A percentile compares a stretch with the other conserved stretches of the same genome.
Evolutionary conservation across 75 land plant genomes (phyloP).

Genomic region (Cryptomeria japonica): DNA sequence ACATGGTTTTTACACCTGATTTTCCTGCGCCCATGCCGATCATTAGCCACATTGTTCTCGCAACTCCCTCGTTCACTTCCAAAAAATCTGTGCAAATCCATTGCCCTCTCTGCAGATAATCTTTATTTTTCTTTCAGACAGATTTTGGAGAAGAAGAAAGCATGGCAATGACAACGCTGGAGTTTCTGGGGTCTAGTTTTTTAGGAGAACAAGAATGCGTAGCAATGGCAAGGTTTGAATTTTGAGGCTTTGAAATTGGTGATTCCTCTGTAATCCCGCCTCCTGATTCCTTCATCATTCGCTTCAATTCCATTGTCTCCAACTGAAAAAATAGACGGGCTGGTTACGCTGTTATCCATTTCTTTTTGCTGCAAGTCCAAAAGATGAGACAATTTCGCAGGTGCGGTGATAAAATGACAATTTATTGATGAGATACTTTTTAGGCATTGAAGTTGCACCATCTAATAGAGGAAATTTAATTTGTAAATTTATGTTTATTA

Average conservation of each 20-base stretch:
- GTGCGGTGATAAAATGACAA: too few species aligned
- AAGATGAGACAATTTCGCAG: neutral
- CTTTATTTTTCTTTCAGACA: conserved; percentile 7
- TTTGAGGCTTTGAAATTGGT: neutral
- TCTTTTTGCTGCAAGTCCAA: neutral
- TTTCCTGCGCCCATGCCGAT: conserved; percentile 78
- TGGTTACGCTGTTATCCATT: too few species aligned
- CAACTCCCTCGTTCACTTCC: conserved; percentile 86
- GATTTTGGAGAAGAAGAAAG: neutral
- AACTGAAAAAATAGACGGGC: neutral
- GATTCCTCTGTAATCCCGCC: neutral
- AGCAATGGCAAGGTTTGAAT: neutral
- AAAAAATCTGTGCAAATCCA: conserved; percentile 83
- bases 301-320: neutral
- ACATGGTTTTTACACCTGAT: conserved; percentile 20
- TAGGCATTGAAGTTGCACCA: too few species aligned
- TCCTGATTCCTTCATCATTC: neutral
- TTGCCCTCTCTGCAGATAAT: conserved; percentile 74
- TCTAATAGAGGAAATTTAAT: too few species aligned
- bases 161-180: neutral
- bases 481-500: too few species aligned
- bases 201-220: too few species aligned
- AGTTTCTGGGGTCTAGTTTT: neutral
- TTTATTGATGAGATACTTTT: too few species aligned
- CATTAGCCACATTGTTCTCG: conserved; percentile 74